Conservation (phyloP, 805 yeast genomes). For the Yarrowia sp. region DNA sequence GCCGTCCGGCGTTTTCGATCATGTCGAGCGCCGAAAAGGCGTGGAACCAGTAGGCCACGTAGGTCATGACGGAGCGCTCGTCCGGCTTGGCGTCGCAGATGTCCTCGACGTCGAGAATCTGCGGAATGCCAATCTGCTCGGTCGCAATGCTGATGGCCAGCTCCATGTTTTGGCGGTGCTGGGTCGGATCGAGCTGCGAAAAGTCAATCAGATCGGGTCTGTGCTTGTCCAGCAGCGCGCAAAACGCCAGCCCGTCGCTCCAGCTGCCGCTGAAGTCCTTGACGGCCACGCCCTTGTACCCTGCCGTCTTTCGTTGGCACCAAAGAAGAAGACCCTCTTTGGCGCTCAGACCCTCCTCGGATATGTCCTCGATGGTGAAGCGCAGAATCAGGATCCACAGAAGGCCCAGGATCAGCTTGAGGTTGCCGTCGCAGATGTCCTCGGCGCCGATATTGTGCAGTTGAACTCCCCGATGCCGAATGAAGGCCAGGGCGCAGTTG, state of each 20-base stretch:
- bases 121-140: conserved; percentile 49
- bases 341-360: conserved; percentile 43
- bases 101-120: conserved; percentile 55
- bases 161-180: conserved; percentile 40
- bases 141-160: conserved; percentile 47
- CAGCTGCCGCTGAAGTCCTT: conserved; percentile 55
- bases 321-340: conserved; percentile 50
- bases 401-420: conserved; percentile 84
- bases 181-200: conserved; percentile 35
- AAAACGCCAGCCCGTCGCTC: conserved; percentile 52
- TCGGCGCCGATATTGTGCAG: conserved; percentile 54
- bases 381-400: conserved; percentile 60
- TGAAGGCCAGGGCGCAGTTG: conserved; percentile 41
- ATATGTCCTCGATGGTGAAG: conserved; percentile 43
- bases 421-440: conserved; percentile 91
- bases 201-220: conserved; percentile 45
- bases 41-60: conserved; percentile 59
- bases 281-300: conserved; percentile 42
- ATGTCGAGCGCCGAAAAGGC: conserved; percentile 42
- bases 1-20: conserved; percentile 42
- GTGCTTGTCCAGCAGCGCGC: conserved; percentile 46
- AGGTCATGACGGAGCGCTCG: conserved; percentile 58
- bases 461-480: conserved; percentile 40
- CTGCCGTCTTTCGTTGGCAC: conserved; percentile 50
- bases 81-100: conserved; percentile 51